These are phyloP conservation scores for Drosera spatulata DNA, from an alignment of 179 eudicot genomes.

Conservation along the genomic window DNA sequence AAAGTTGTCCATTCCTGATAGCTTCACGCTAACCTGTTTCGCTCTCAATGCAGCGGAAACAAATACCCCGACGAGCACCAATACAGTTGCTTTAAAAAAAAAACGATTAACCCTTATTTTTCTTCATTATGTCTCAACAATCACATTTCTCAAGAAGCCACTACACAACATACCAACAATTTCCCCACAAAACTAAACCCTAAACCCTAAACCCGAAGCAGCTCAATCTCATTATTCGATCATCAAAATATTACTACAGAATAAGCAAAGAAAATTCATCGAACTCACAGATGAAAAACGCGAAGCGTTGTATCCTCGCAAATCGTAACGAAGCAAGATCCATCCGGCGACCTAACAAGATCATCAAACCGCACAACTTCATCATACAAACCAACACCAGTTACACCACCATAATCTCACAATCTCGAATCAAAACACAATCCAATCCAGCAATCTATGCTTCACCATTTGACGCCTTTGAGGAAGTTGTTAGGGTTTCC, in stretches of 20 bases:
- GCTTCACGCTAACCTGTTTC: no score
- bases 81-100: slow-evolving; percentile 4
- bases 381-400: neutral
- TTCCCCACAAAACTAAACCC: slow-evolving; percentile 2
- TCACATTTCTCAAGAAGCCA: no score
- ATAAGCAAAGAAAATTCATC: neutral
- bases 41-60: no score
- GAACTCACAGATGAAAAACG: slow-evolving; percentile 54
- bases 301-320: slow-evolving; percentile 67
- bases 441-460: neutral
- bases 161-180: no score
- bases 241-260: neutral
- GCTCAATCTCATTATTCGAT: no score
- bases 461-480: slow-evolving; percentile 73
- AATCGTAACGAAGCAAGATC: slow-evolving; percentile 67
- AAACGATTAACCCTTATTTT: no score
- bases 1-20: no score
- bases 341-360: slow-evolving; percentile 78
- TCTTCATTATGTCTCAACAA: no score
- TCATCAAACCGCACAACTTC: neutral
- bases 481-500: slow-evolving; percentile 78
- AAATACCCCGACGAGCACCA: slow-evolving; percentile 21
- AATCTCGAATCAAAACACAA: neutral
- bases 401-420: no score
- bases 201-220: slow-evolving; percentile 19